Evolutionary conservation across 2,329 filamentous ascomycete species (phyloP).

Genomic region (Epichloe coenophiala): DNA sequence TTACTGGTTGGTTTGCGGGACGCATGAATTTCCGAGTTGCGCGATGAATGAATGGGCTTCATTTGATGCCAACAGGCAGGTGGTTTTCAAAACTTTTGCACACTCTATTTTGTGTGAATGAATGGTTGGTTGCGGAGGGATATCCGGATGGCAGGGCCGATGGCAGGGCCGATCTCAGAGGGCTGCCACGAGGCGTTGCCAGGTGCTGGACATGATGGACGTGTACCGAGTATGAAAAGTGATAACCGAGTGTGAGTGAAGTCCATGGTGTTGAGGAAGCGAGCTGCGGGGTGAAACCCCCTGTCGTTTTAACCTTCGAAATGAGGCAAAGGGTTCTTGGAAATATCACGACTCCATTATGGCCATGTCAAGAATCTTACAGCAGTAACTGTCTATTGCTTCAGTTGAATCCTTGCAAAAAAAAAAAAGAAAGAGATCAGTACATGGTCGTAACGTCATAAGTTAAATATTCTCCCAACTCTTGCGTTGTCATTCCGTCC

Average conservation of each 20-base stretch:
- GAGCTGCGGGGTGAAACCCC: too few relatives aligned
- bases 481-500: not conserved
- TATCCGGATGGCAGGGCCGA: conserved; percentile 25
- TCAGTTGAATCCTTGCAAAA: not conserved
- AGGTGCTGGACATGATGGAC: conserved; percentile 1
- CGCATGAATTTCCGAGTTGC: too few relatives aligned
- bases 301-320: too few relatives aligned
- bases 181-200: conserved; percentile 11
- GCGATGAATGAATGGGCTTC: too few relatives aligned
- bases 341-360: too few relatives aligned
- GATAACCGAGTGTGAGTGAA: not conserved
- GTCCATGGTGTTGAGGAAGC: not conserved
- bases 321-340: too few relatives aligned
- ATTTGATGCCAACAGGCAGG: conserved; percentile 17
- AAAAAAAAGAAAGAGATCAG: not conserved
- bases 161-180: too few relatives aligned
- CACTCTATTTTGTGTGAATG: too few relatives aligned
- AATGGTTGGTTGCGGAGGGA: conserved; percentile 27
- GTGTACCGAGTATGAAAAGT: too few relatives aligned
- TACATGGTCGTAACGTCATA: conserved; percentile 1
- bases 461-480: not conserved
- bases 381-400: not conserved
- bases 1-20: too few relatives aligned
- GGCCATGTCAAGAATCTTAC: not conserved
- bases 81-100: too few relatives aligned